phyloP scores from a whole-genome alignment of 306 rosid species.

The Neltuma alba region DNA sequence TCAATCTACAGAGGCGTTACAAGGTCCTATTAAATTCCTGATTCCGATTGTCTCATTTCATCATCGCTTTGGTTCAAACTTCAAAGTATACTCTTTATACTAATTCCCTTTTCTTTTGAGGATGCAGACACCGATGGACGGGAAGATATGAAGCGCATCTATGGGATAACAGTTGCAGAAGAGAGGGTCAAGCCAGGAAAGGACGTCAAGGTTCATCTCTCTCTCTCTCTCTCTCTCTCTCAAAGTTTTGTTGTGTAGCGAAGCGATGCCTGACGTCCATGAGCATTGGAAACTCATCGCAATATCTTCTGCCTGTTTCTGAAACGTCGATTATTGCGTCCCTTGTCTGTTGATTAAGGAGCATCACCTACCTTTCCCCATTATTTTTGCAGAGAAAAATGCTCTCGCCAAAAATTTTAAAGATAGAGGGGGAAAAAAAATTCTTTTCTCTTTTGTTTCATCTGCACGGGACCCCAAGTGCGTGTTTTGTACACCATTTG shows the following conservation, averaged over 20 bases:
- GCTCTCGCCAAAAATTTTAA: neutral
- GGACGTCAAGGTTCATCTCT: slow-evolving; percentile 86
- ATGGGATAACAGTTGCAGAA: slow-evolving; percentile 99
- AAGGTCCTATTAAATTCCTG: slow-evolving; percentile 43
- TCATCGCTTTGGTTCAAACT: too few species aligned
- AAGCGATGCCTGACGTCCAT: neutral
- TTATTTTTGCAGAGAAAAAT: neutral
- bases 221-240: too few species aligned
- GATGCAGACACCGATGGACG: slow-evolving; percentile 92
- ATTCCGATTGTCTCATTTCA: too few species aligned
- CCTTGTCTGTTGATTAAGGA: neutral
- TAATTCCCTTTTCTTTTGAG: neutral
- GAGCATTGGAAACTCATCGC: neutral
- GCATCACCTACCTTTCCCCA: neutral
- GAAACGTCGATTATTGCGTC: neutral
- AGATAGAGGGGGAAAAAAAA: neutral
- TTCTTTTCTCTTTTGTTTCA: neutral
- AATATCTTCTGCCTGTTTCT: neutral
- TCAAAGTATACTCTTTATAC: neutral
- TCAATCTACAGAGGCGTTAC: slow-evolving; percentile 99
- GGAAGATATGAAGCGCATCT: slow-evolving; percentile 99
- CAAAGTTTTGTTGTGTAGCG: neutral
- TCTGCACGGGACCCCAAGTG: neutral
- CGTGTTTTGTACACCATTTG: neutral
- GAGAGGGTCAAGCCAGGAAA: slow-evolving; percentile 97